Evolutionary conservation across 768 basidiomycete species (phyloP).

Genomic region (Rickenella mellea): DNA sequence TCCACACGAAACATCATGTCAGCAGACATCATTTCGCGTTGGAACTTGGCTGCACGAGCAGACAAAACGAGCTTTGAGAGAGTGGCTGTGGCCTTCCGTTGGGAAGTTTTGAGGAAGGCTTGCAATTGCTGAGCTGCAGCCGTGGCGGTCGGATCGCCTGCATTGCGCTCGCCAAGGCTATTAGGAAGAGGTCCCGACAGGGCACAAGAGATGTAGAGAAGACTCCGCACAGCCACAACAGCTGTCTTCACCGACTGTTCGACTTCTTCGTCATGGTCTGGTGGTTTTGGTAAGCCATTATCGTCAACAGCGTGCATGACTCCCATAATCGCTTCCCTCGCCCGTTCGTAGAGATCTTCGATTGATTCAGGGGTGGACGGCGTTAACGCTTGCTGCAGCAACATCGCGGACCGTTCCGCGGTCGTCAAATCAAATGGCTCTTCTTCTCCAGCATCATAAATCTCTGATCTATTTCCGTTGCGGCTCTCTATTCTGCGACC

Average conservation of each 20-base stretch:
- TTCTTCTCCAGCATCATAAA: too few species aligned
- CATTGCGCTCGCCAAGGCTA: conserved; percentile 26
- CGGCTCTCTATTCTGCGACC: too few species aligned
- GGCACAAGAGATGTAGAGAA: conserved; percentile 59
- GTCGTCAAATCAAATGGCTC: conserved; percentile 40
- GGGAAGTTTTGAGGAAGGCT: conserved; percentile 57
- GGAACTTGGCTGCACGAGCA: conserved; percentile 82
- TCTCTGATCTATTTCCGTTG: too few species aligned
- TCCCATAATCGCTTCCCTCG: conserved; percentile 50
- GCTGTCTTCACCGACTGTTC: conserved; percentile 53
- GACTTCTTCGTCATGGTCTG: conserved; percentile 48
- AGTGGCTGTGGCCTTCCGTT: conserved; percentile 81
- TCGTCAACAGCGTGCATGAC: conserved; percentile 53
- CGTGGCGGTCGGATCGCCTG: conserved; percentile 33
- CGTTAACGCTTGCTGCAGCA: conserved; percentile 49
- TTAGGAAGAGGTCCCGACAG: conserved; percentile 53
- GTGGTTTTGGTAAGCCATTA: conserved; percentile 30
- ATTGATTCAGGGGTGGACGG: conserved; percentile 50
- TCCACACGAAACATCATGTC: conserved; percentile 66
- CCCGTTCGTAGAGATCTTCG: conserved; percentile 49
- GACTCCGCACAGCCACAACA: conserved; percentile 66
- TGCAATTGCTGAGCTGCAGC: conserved; percentile 38
- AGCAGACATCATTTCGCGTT: conserved; percentile 51
- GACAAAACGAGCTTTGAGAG: conserved; percentile 84
- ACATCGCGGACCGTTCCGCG: conserved; percentile 45